phyloP scores from a whole-genome alignment of 2,329 filamentous ascomycete species.

The Macrophomina pseudophaseolina region DNA sequence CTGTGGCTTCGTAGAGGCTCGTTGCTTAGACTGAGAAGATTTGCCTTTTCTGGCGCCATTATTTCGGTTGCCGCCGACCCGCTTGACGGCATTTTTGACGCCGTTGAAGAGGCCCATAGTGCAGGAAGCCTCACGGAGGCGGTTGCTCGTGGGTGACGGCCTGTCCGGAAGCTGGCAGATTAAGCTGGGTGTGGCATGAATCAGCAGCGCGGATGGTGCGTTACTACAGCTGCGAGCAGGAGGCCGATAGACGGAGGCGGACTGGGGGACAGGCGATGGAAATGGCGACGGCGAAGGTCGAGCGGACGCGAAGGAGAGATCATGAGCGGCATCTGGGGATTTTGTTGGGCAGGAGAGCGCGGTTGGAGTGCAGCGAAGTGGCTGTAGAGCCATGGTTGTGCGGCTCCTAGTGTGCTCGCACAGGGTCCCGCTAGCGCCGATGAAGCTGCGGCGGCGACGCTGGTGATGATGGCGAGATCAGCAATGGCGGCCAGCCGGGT shows the following conservation, averaged over 20 bases:
- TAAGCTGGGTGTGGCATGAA: not conserved
- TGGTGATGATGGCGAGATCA: not conserved
- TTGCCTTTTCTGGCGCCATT: not conserved
- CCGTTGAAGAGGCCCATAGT: constrained; percentile 1
- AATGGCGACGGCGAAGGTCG: not conserved
- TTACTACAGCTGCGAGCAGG: not conserved
- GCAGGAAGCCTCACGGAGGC: not conserved
- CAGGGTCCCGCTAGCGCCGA: constrained; percentile 4
- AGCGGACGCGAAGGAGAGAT: not conserved
- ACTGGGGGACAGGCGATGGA: not conserved
- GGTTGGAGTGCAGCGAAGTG: not conserved
- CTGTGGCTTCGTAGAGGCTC: not conserved
- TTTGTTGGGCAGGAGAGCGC: constrained; percentile 1
- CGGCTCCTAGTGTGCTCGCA: constrained; percentile 9
- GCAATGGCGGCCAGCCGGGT: not conserved
- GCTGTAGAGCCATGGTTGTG: constrained; percentile 18
- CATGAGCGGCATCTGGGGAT: not conserved
- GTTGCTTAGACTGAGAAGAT: not conserved
- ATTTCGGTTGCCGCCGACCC: not conserved
- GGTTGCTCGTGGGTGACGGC: not conserved
- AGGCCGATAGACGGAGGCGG: not conserved
- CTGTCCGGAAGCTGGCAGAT: not conserved
- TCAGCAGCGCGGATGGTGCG: not conserved
- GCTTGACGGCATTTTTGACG: not conserved
- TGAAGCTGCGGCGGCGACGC: constrained; percentile 3